Percentiles rank a stretch among this genome's conserved stretches.
Conservation (phyloP, 164 flowering plant genomes). For the Euptelea pleiosperma region DNA sequence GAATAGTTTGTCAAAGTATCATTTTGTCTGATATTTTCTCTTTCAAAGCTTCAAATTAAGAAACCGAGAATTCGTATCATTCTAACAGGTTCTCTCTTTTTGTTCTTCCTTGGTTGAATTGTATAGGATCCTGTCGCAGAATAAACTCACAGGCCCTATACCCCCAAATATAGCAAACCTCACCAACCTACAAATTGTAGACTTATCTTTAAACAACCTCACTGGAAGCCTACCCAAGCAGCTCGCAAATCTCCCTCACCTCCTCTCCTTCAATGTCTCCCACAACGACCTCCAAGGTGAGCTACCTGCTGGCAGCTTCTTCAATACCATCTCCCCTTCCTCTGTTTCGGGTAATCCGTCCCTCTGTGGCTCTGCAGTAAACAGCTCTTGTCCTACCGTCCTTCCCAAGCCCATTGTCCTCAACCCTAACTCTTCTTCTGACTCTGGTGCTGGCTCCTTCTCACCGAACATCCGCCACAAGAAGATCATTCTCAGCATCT, state of each 20-base stretch:
- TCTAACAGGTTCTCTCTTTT: constrained; percentile 11
- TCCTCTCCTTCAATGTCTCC: constrained; percentile 65
- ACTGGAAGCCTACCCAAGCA: constrained; percentile 78
- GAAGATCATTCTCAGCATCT: constrained; percentile 82
- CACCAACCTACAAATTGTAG: constrained; percentile 53
- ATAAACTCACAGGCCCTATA: constrained; percentile 62
- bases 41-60: no score
- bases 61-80: no score
- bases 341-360: constrained; percentile 75
- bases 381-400: constrained; percentile 72
- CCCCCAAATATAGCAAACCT: constrained; percentile 61
- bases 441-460: constrained; percentile 30
- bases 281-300: constrained; percentile 84
- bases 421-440: constrained; percentile 71
- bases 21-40: no score
- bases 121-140: constrained; percentile 56
- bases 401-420: constrained; percentile 96
- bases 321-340: constrained; percentile 70
- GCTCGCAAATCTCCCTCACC: constrained; percentile 70
- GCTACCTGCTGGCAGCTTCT: constrained; percentile 84
- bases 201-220: constrained; percentile 72
- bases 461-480: constrained; percentile 55
- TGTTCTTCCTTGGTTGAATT: constrained; percentile 17
- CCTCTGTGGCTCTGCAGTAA: constrained; percentile 74
- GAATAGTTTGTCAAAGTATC: no score